Evolutionary conservation across 768 basidiomycete genomes (phyloP).

Genomic region (Trametes cinnabarina): DNA sequence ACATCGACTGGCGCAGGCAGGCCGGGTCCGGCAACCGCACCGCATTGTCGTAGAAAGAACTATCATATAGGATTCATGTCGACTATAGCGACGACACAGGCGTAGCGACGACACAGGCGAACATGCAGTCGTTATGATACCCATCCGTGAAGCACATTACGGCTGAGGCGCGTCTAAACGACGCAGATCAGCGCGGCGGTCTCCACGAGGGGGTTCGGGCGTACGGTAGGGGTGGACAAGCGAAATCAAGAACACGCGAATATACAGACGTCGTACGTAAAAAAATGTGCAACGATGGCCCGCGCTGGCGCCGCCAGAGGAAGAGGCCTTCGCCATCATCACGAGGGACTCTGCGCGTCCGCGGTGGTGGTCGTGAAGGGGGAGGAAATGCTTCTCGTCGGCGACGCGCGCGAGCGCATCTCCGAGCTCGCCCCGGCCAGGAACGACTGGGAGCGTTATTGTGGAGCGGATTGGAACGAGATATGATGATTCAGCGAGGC

Average conservation of each 20-base stretch:
- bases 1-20: too few relatives aligned
- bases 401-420: background rate
- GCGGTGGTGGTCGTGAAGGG: background rate
- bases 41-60: background rate
- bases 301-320: constrained; percentile 11
- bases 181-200: too few relatives aligned
- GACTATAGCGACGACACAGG: background rate
- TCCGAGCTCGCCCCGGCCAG: constrained; percentile 1
- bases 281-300: background rate
- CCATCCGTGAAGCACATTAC: constrained; percentile 4
- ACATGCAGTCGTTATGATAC: background rate
- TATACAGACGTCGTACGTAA: constrained; percentile 4
- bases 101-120: too few relatives aligned
- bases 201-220: too few relatives aligned
- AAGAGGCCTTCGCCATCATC: background rate
- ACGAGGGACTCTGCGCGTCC: background rate
- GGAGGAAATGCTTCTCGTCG: background rate
- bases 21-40: too few relatives aligned
- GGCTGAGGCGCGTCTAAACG: too few relatives aligned
- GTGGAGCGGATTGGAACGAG: background rate
- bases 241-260: constrained; percentile 12
- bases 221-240: constrained; percentile 1
- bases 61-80: constrained; percentile 8
- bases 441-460: background rate
- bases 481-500: constrained; percentile 1